Evolutionary conservation across 805 yeast species (phyloP).

Genomic region (Barnettozyma pratensis): DNA sequence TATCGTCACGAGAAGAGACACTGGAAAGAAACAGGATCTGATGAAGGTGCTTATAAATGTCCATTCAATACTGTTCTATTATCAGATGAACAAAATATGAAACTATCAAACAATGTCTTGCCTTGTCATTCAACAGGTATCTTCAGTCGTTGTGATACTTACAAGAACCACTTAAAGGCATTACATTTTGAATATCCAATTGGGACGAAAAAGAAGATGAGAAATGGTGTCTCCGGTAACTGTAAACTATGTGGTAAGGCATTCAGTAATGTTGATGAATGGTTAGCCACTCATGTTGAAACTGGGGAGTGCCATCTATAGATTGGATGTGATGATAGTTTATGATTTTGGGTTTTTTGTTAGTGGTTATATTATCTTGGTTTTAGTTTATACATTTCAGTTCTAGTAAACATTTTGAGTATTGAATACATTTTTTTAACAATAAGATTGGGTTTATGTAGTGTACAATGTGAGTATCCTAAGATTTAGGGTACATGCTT

Average conservation of each 20-base stretch:
- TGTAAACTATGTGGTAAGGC: constrained; percentile 71
- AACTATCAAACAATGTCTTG: constrained; percentile 1
- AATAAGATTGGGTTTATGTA: no score
- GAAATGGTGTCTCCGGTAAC: constrained; percentile 61
- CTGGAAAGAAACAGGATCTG: constrained; percentile 66
- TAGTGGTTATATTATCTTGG: no score
- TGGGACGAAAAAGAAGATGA: constrained; percentile 77
- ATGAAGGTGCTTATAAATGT: constrained; percentile 69
- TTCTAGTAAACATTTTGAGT: no score
- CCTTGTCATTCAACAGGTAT: constrained; percentile 79
- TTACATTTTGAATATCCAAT: constrained; percentile 84
- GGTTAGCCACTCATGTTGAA: constrained; percentile 76
- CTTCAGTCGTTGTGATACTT: constrained; percentile 86
- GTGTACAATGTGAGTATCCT: no score
- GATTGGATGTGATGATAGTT: neutral
- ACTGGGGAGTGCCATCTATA: constrained; percentile 19
- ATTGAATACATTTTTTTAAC: no score
- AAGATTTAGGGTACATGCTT: no score
- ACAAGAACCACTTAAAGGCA: constrained; percentile 85
- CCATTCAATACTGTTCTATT: constrained; percentile 49
- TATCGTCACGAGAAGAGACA: constrained; percentile 84
- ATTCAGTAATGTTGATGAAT: constrained; percentile 68
- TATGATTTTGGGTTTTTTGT: neutral
- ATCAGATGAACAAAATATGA: neutral
- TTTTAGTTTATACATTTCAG: no score